Evolutionary conservation across 306 rosid species (phyloP).

Genomic region (Acacia acuminata): DNA sequence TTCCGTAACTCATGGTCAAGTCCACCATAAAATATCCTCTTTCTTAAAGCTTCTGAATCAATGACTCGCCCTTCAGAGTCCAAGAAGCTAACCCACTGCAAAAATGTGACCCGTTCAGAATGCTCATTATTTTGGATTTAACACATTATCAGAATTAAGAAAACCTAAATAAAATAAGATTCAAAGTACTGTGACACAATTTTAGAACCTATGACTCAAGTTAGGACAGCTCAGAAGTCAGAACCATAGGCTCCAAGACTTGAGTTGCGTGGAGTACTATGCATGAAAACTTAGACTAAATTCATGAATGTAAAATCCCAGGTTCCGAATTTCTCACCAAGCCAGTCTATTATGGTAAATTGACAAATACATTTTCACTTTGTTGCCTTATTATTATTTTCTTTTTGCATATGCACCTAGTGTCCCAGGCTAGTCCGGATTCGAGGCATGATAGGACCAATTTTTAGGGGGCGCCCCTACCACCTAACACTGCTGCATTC

Average conservation of each 20-base stretch:
- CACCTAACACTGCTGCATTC: too few species aligned
- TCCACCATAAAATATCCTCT: slow-evolving; percentile 96
- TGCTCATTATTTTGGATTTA: neutral
- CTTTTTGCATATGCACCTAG: too few species aligned
- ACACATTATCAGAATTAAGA: neutral
- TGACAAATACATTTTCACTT: neutral
- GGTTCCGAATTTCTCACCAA: neutral
- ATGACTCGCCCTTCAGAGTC: slow-evolving; percentile 88
- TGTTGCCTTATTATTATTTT: neutral
- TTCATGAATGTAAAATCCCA: neutral
- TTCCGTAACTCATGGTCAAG: slow-evolving; percentile 77
- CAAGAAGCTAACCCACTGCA: slow-evolving; percentile 82
- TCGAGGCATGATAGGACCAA: too few species aligned
- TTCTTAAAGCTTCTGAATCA: slow-evolving; percentile 76
- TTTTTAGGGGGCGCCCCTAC: too few species aligned
- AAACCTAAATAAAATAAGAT: neutral
- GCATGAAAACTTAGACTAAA: neutral
- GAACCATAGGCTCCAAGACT: neutral
- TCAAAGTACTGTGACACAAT: neutral
- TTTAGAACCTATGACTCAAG: neutral
- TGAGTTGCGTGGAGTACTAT: neutral
- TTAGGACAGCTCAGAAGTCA: neutral
- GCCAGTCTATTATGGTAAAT: neutral
- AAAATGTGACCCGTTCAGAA: slow-evolving; percentile 26
- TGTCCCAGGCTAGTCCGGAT: too few species aligned